Conservation (phyloP, 345 rosid genomes). For the Carallia pectinifolia region DNA sequence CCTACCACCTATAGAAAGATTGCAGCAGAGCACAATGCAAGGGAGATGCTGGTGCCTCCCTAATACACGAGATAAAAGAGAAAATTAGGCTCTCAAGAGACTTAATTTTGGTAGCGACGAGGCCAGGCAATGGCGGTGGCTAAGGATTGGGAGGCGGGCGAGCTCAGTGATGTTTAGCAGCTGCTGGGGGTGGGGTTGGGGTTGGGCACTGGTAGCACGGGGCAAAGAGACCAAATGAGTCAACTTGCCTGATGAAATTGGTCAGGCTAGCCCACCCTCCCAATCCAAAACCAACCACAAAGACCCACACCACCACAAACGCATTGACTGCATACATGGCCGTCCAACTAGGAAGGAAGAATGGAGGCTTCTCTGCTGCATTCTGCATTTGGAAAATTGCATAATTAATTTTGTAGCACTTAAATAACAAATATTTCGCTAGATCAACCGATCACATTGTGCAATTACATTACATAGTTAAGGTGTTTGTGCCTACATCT, state of each 20-base stretch:
- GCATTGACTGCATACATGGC: conserved; percentile 28
- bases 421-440: too few species aligned
- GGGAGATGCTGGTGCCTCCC: conserved; percentile 1
- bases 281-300: conserved; percentile 33
- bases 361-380: conserved; percentile 35
- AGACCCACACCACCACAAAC: conserved; percentile 27
- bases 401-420: neutral
- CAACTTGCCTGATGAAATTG: conserved; percentile 64
- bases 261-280: conserved; percentile 40
- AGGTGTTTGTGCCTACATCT: too few species aligned
- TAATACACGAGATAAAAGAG: conserved; percentile 15
- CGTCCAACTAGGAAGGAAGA: conserved; percentile 32
- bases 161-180: conserved; percentile 36
- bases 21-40: conserved; percentile 10
- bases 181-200: conserved; percentile 32
- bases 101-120: neutral
- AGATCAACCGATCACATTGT: too few species aligned
- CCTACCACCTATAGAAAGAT: conserved; percentile 1
- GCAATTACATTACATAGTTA: too few species aligned
- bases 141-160: neutral
- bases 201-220: conserved; percentile 83
- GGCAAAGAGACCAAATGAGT: conserved; percentile 85
- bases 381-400: conserved; percentile 21
- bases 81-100: neutral
- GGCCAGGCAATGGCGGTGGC: too few species aligned